Base-by-base conservation (phyloP, 352 stramenopile genomes). In the Phytopythium ostracodes region DNA sequence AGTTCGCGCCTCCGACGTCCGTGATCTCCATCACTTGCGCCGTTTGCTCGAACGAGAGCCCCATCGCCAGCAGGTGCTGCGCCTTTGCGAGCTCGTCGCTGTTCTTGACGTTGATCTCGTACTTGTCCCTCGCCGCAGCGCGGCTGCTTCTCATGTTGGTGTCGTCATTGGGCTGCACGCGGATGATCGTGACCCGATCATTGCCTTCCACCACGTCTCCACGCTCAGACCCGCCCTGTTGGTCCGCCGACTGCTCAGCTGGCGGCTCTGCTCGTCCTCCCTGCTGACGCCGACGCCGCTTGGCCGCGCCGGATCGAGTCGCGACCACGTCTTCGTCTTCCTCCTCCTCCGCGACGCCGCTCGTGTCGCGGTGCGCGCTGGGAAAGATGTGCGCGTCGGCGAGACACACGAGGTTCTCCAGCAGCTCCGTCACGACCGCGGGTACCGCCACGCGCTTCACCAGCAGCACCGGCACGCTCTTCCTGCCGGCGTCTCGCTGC, bases 351-450 rank as follows among this genome's bases (percentile, higher is more conserved):
- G 22, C 17, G 43, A 25, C 61, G 22, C 20, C 20, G 7, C 24
- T 27, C 2, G 46, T 8, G n/a, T 38, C 8, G 2, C 35, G 24
- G 31, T 24, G 18, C 2, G 33, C 15, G 17, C 12, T 33, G 24
- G 6, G n/a, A 24, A 33, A 27, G 33, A 25, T 49, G 29, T 46
- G 38, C 36, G 25, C 25, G 40, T 51, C 40, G 9, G 29, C 22
- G 8, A 60, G 55, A 18, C 42, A 42, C 38, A 60, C 55, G 25
- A 60, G 36, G 4, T 11, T 56, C 20, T 68, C 35, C 18, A 79
- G 49, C 33, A 79, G 46, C 22, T 52, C 55, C 14, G 75, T 62
- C 27, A 73, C 59, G 29, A 75, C 70, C 43, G 62, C 60, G n/a
- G 58, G 27, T 4, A 59, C 68, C 15, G 53, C 55, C 25, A 68